Evolutionary conservation across 169 alveolate genomes (phyloP).

Genomic region (Besnoitia besnoiti): DNA sequence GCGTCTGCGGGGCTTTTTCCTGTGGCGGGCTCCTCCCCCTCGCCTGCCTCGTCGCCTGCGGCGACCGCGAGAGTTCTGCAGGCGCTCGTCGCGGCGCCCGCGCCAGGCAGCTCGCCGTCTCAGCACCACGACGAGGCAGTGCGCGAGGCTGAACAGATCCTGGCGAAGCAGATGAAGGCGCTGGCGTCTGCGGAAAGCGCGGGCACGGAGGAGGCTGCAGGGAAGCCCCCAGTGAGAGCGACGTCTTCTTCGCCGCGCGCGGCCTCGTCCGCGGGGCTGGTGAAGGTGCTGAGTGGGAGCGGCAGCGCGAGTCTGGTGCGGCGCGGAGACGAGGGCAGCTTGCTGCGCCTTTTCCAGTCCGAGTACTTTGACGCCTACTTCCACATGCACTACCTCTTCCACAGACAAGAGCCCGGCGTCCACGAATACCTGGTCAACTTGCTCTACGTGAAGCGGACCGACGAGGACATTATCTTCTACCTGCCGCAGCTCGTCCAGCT

Average conservation of each 20-base stretch:
- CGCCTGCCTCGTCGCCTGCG: too few species aligned
- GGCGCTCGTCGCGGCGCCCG: too few species aligned
- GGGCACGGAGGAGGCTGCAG: not conserved
- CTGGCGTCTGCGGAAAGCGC: not conserved
- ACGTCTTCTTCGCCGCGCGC: not conserved
- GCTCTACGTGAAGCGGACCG: conserved; percentile 82
- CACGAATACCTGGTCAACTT: conserved; percentile 90
- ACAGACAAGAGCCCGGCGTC: conserved; percentile 87
- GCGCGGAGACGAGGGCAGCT: conserved; percentile 81
- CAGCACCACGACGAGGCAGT: too few species aligned
- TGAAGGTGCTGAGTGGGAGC: not conserved
- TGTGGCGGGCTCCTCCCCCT: too few species aligned
- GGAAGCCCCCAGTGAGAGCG: not conserved
- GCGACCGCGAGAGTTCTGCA: too few species aligned
- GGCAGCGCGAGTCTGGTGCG: not conserved
- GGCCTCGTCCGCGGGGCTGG: not conserved
- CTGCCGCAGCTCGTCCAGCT: conserved; percentile 54
- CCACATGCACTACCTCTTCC: conserved; percentile 87
- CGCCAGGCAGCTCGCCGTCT: too few species aligned
- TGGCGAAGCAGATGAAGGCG: too few species aligned
- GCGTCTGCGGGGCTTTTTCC: too few species aligned
- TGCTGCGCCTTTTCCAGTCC: conserved; percentile 87
- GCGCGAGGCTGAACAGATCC: too few species aligned
- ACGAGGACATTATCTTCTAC: conserved; percentile 62
- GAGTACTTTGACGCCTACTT: conserved; percentile 90